phyloP scores from a whole-genome alignment of 768 basidiomycete species.

The Suillus subluteus region DNA sequence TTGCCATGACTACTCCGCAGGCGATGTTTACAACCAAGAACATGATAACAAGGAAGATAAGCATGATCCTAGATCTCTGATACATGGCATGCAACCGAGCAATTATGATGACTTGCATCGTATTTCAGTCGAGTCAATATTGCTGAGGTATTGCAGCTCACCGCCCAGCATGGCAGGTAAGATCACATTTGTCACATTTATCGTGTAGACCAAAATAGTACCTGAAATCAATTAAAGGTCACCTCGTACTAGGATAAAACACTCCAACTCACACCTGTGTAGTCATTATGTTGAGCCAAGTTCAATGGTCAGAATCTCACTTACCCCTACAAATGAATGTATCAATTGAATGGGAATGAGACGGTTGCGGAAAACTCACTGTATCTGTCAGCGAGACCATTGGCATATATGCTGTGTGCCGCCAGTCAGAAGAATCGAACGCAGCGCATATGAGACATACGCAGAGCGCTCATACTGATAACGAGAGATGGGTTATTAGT shows the following conservation, averaged over 20 bases:
- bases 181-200: not conserved
- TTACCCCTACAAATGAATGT: not conserved
- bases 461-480: not conserved
- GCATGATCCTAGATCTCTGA: not conserved
- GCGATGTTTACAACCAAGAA: not conserved
- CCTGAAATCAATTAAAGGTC: not conserved
- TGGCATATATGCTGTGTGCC: not conserved
- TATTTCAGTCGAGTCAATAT: not conserved
- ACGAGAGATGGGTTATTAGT: not conserved
- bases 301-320: not conserved
- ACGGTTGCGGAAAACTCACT: not conserved
- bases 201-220: not conserved
- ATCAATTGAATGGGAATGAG: not conserved
- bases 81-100: not conserved
- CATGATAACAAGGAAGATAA: not conserved
- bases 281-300: not conserved
- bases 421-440: not conserved
- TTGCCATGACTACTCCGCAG: not conserved
- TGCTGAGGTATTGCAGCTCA: not conserved
- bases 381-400: not conserved
- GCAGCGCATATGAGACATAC: not conserved
- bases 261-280: not conserved
- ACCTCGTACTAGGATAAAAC: not conserved
- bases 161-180: not conserved
- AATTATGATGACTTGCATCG: not conserved